Evolutionary conservation across 1,284 basidiomycete genomes (phyloP), one percentile per base, ranked within the genome.

Genomic region (Phellinidium pouzarii): DNA sequence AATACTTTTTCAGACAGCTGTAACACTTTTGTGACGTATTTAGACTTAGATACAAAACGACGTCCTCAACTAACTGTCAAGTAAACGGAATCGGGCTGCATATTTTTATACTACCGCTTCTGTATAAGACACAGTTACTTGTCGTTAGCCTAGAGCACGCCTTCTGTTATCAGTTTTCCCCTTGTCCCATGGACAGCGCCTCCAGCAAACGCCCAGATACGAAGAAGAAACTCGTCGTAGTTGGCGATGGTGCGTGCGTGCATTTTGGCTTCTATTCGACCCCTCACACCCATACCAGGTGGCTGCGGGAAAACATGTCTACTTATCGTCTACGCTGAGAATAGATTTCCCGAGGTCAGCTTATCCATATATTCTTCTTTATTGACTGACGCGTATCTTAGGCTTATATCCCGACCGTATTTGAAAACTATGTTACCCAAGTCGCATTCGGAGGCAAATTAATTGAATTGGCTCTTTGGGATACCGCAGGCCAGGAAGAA

Each of bases 401-500:
- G 93, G 85, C 91, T 54, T 98, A 98, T 70, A 89, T 98, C 58
- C 94, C 95, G 22, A 99, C 94, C 19, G 94, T 99, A 6, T 99
- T 99, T 67, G 95, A 99, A 71, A 97, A 94, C 78, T 90, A 94
- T 64, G 90, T 97, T 53, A 95, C 94, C 8, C 83, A 89, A 62
- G 86, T 96, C 48, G 78, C 85, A 40, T 89, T 87, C 61, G 93
- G 97, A 40, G 84, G 87, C 52, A 96, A 95, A 71, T 76, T 84
- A 44, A 84, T 98, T 61, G 94, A 98, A 68, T 79, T 98, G 31
- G 94, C 94, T 3, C 76, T 99, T 29, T 99, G 94, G 94, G 94
- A 98, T 71, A 98, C 95, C 1, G 95, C 94, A 4, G 94, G 95
- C 17, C 94, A 98, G 70, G 94, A 98, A 71, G 94, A 98, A 72